These are phyloP conservation scores for Linnemannia schmuckeri DNA, from an alignment of 192 early-diverging fungal genomes.

Conservation along the genomic window DNA sequence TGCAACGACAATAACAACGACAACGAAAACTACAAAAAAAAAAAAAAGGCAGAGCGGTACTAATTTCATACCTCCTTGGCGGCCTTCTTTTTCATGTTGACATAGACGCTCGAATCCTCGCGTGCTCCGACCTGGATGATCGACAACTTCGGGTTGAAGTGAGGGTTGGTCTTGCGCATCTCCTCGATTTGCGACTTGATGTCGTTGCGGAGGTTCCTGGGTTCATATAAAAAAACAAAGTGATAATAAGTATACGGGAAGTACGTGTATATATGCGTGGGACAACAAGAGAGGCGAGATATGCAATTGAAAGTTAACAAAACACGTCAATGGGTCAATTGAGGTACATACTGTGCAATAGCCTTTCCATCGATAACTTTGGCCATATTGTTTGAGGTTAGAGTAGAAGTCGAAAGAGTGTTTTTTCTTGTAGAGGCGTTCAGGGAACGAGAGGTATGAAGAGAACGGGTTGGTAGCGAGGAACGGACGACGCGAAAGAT, in stretches of 20 bases:
- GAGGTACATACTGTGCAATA: constrained; percentile 73
- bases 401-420: background rate
- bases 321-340: background rate
- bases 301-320: background rate
- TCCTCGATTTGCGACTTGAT: constrained; percentile 79
- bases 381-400: constrained; percentile 54
- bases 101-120: constrained; percentile 95
- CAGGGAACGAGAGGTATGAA: constrained; percentile 10
- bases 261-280: background rate
- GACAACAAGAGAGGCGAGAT: background rate
- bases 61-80: constrained; percentile 77
- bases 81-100: constrained; percentile 93
- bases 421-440: background rate
- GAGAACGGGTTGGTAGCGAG: background rate
- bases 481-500: background rate
- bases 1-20: too few species aligned
- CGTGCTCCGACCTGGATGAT: constrained; percentile 95
- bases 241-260: background rate
- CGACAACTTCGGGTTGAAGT: constrained; percentile 86
- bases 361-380: constrained; percentile 84
- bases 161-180: constrained; percentile 71
- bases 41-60: background rate
- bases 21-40: background rate
- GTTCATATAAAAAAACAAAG: background rate
- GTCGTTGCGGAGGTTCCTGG: constrained; percentile 76